Evolutionary conservation across 140 eudicot genomes (phyloP).

Genomic region (Flaveria floridana): DNA sequence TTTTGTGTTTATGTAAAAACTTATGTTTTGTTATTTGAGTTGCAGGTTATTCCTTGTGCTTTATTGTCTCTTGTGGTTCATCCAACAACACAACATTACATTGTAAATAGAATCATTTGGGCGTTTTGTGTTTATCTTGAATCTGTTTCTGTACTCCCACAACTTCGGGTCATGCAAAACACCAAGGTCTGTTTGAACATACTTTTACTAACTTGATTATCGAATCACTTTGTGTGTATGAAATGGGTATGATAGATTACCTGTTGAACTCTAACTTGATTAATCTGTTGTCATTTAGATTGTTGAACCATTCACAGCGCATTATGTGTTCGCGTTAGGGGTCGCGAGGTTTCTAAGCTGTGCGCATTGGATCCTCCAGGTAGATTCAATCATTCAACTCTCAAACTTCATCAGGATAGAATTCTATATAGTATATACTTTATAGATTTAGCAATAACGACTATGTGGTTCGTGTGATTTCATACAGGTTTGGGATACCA

Average conservation of each 20-base stretch:
- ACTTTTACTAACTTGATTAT: background rate
- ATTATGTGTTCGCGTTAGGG: conserved; percentile 51
- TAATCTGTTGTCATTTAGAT: conserved; percentile 22
- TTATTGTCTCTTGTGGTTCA: conserved; percentile 42
- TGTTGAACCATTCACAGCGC: conserved; percentile 56
- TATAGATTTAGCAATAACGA: background rate
- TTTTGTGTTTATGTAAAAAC: background rate
- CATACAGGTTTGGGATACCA: conserved; percentile 44
- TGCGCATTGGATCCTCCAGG: conserved; percentile 56
- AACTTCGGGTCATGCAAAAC: conserved; percentile 57
- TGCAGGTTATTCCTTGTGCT: conserved; percentile 54
- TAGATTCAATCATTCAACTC: background rate
- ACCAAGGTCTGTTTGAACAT: conserved; percentile 37
- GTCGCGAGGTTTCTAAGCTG: conserved; percentile 50
- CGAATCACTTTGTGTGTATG: background rate
- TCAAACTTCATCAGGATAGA: background rate
- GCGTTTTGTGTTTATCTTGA: conserved; percentile 59
- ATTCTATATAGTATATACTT: background rate
- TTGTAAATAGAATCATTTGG: conserved; percentile 47
- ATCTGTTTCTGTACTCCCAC: conserved; percentile 62
- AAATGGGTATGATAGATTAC: background rate
- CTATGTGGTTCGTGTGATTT: conserved; percentile 1
- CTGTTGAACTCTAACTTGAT: conserved; percentile 3
- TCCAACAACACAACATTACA: conserved; percentile 49
- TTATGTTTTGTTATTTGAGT: conserved; percentile 12